A percentile compares a stretch with the other conserved stretches of the same genome.
phyloP scores from a whole-genome alignment of 2,329 filamentous ascomycete species.

The Pseudocercospora crystallina region DNA sequence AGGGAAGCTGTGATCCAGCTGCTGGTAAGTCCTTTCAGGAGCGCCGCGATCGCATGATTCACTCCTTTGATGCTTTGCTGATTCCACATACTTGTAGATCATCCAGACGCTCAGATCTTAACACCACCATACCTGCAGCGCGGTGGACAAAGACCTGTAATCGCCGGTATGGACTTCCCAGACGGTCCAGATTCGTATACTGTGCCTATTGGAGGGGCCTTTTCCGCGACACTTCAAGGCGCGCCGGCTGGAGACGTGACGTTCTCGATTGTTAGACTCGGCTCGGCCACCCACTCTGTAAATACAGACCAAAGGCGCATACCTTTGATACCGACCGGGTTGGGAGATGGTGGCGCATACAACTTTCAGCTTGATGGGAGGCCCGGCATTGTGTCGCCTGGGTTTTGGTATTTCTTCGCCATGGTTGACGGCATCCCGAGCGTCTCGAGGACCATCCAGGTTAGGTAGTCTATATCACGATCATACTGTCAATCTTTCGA shows the following conservation, averaged over 20 bases:
- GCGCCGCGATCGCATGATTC: no score
- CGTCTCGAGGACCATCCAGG: not conserved
- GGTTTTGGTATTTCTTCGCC: conserved; percentile 9
- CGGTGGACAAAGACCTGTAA: no score
- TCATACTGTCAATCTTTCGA: no score
- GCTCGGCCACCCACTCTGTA: conserved; percentile 55
- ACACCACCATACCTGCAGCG: conserved; percentile 54
- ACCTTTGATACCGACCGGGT: conserved; percentile 34
- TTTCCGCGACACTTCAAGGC: conserved; percentile 34
- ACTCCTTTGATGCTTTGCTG: no score
- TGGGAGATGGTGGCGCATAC: conserved; percentile 1
- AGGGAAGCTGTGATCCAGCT: no score
- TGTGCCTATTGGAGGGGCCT: conserved; percentile 2
- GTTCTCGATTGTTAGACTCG: conserved; percentile 46
- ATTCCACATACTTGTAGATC: no score
- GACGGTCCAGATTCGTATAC: conserved; percentile 1
- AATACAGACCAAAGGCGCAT: conserved; percentile 60
- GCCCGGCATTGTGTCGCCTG: conserved; percentile 6
- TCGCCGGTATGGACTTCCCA: no score
- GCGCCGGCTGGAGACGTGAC: not conserved
- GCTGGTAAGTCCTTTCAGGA: no score
- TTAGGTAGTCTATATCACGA: no score
- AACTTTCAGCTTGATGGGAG: conserved; percentile 1
- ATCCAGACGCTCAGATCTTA: conserved; percentile 57
- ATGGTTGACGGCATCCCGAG: conserved; percentile 9